A percentile compares a stretch with the other conserved stretches of the same genome.
Evolutionary conservation across 306 rosid species (phyloP).

Genomic region (Cucumis hystrix): DNA sequence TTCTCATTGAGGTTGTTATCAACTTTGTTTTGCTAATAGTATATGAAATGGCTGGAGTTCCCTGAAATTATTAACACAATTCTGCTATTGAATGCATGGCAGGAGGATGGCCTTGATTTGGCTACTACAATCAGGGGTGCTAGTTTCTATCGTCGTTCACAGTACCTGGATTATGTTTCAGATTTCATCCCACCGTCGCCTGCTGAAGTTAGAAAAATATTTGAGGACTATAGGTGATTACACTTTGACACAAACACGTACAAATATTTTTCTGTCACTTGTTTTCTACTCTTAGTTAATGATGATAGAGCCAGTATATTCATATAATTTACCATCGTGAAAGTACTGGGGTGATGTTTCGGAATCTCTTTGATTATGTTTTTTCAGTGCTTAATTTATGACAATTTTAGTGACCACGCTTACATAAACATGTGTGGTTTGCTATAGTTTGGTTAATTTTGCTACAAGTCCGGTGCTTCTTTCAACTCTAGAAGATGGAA

Average conservation of each 20-base stretch:
- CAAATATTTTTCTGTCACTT: not conserved
- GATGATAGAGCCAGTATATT: not conserved
- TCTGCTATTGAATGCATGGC: slow-evolving; percentile 18
- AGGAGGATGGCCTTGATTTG: slow-evolving; percentile 64
- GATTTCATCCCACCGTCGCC: slow-evolving; percentile 66
- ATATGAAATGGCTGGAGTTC: not conserved
- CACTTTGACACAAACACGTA: not conserved
- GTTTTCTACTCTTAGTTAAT: not conserved
- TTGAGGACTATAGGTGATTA: slow-evolving; percentile 33
- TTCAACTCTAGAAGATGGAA: slow-evolving; percentile 75
- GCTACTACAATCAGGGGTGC: slow-evolving; percentile 49
- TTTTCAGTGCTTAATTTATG: not conserved
- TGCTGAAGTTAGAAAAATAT: slow-evolving; percentile 24
- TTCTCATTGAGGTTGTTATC: not conserved
- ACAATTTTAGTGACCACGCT: not conserved
- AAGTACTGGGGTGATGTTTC: not conserved
- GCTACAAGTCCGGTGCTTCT: slow-evolving; percentile 62
- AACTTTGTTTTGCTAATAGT: not conserved
- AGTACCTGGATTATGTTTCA: slow-evolving; percentile 37
- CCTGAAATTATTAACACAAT: not conserved
- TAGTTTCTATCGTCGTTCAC: slow-evolving; percentile 63
- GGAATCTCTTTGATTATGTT: not conserved
- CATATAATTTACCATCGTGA: not conserved
- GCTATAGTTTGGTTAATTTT: slow-evolving; percentile 20
- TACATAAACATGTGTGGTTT: slow-evolving; percentile 3